Conservation (phyloP, 148 eudicot genomes). For the Amaranthus hypochondriacus region DNA sequence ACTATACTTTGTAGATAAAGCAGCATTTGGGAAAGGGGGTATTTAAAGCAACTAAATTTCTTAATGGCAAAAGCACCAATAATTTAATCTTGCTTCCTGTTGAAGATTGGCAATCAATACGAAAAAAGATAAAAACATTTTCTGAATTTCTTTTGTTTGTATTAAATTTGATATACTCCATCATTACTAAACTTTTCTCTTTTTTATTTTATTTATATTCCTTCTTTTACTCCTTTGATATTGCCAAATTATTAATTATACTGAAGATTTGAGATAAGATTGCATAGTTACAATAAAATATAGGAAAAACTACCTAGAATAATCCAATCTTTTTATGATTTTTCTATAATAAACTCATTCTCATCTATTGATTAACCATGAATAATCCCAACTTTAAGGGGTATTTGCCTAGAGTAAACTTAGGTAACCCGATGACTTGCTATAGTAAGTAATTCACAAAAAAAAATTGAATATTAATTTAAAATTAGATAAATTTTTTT, state of each 20-base stretch:
- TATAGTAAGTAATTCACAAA: no score
- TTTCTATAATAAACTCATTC: no score
- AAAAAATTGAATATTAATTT: no score
- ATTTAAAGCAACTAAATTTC: not conserved
- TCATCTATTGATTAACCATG: no score
- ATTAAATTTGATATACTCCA: slow-evolving; percentile 7
- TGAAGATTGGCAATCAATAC: slow-evolving; percentile 22
- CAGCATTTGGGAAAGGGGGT: not conserved
- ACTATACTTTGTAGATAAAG: no score
- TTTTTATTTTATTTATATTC: not conserved
- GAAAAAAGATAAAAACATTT: not conserved
- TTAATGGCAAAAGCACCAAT: not conserved
- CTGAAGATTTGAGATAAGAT: not conserved
- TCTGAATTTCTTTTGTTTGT: not conserved
- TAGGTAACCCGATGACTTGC: no score
- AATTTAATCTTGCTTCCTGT: slow-evolving; percentile 11
- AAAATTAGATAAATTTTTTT: no score
- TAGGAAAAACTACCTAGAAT: no score
- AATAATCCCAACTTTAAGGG: no score
- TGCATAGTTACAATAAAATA: not conserved
- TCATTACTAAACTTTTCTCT: not conserved
- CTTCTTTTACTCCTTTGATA: not conserved
- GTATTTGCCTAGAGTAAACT: no score
- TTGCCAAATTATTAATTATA: not conserved
- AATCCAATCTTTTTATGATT: no score